Base-by-base conservation (phyloP, 176 grass and related monocot species). In the Carex littledalei region DNA sequence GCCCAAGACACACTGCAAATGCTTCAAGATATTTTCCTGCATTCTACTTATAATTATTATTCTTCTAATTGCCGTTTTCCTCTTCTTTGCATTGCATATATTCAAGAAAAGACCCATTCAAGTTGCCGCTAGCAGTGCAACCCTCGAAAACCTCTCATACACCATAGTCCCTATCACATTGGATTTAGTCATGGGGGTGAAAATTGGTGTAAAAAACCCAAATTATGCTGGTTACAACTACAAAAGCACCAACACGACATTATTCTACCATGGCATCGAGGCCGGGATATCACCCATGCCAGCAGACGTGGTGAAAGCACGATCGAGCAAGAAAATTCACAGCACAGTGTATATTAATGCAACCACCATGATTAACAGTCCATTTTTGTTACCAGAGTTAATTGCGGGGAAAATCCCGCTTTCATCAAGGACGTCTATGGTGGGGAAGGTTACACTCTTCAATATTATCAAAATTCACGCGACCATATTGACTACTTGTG, bases 201-300 rank as follows among this genome's bases (percentile, higher is more conserved):
- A 87, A 31, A 89, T 97, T 58, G 73, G 79, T 84, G 66, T 94
- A 22, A 64, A 9, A 67, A 97, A 97, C 89, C 94, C 88, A 13
- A 92, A 93, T 88, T 60, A 84, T 63, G 78, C 90, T 2, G 84
- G 87, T 49, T 97, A 20, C 90, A 73, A 86, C 37, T 92, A 92
- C 66, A 72, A 80, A 15, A 10, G 43, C 32, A 29, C 81, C 65
- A 78, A 86, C 53, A 74, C 87, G 6, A 4, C 86, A 0, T 70
- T 97, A 69, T 89, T 76, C 37, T 97, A 97, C 84, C 94, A 84
- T 85, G 94, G 92, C 1, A 67, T 65, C 26, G n/a, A 56, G 16
- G 86, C 94, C 0, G 92, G 92, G 0, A 14, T 64, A 26, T 54
- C 89, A 24, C 86, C 88, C 67, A 85, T 91, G 54, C 83, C 81